phyloP scores from a whole-genome alignment of 768 basidiomycete genomes.

The Suillus alpinus region DNA sequence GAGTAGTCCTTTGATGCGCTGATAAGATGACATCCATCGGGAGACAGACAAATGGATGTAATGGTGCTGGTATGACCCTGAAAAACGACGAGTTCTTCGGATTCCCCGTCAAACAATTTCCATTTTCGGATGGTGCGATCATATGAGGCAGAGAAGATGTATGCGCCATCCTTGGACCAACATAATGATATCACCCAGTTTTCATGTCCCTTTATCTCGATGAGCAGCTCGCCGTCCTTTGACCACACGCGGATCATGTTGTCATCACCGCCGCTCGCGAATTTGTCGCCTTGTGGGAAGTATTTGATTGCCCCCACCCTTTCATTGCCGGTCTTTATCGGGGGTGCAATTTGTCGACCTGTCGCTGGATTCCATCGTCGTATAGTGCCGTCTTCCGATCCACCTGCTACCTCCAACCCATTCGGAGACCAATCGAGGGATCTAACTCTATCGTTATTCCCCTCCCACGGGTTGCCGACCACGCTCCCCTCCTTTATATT shows the following conservation, averaged over 20 bases:
- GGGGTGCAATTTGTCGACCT: neutral
- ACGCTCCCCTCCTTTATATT: neutral
- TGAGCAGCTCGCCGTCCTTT: neutral
- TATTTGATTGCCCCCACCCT: neutral
- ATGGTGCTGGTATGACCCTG: neutral
- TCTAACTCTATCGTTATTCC: neutral
- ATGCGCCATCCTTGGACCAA: neutral
- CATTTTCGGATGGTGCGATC: neutral
- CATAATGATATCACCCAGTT: neutral
- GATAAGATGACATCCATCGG: neutral
- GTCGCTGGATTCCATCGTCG: conserved; percentile 12
- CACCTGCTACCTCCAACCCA: conserved; percentile 10
- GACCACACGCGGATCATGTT: neutral
- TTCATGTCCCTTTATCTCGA: neutral
- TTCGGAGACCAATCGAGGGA: conserved; percentile 13
- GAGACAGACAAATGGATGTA: neutral
- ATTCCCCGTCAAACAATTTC: neutral
- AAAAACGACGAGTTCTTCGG: neutral
- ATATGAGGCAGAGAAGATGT: neutral
- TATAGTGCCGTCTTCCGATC: conserved; percentile 6
- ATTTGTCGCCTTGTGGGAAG: neutral
- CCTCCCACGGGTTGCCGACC: neutral
- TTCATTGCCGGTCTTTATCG: neutral
- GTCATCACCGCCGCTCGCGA: neutral
- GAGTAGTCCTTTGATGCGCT: neutral